phyloP scores from a whole-genome alignment of 345 rosid species.

The Theobroma cacao region DNA sequence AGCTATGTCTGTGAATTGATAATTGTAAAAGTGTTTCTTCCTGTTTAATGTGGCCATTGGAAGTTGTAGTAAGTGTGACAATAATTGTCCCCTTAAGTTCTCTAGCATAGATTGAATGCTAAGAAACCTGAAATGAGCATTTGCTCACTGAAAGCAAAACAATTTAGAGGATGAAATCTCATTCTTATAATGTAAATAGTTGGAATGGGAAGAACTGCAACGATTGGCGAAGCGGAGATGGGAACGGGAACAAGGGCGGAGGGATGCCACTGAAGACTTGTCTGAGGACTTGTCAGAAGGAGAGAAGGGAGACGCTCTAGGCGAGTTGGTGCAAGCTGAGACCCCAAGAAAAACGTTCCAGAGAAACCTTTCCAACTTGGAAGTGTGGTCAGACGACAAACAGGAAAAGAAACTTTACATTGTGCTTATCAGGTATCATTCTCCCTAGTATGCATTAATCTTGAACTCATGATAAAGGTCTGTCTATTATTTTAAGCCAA shows the following conservation, averaged over 20 bases:
- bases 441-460: background rate
- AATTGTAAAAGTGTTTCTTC: background rate
- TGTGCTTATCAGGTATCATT: slow-evolving; percentile 77
- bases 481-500: slow-evolving; percentile 6
- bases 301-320: slow-evolving; percentile 76
- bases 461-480: background rate
- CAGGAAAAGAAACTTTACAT: slow-evolving; percentile 85
- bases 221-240: slow-evolving; percentile 53
- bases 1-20: background rate
- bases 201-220: slow-evolving; percentile 78
- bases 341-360: slow-evolving; percentile 64
- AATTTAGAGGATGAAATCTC: slow-evolving; percentile 1
- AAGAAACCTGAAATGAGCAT: background rate
- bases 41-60: background rate
- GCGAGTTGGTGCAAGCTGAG: slow-evolving; percentile 56
- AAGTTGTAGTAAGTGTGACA: background rate
- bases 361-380: slow-evolving; percentile 68
- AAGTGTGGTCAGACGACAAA: slow-evolving; percentile 95
- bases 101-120: background rate
- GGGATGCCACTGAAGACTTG: slow-evolving; percentile 86
- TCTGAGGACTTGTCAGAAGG: slow-evolving; percentile 95
- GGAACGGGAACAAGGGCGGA: slow-evolving; percentile 84
- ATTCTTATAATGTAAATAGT: slow-evolving; percentile 32
- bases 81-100: background rate
- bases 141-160: background rate